Conservation (phyloP, 257 asterid species). For the Capsicum rhomboideum region DNA sequence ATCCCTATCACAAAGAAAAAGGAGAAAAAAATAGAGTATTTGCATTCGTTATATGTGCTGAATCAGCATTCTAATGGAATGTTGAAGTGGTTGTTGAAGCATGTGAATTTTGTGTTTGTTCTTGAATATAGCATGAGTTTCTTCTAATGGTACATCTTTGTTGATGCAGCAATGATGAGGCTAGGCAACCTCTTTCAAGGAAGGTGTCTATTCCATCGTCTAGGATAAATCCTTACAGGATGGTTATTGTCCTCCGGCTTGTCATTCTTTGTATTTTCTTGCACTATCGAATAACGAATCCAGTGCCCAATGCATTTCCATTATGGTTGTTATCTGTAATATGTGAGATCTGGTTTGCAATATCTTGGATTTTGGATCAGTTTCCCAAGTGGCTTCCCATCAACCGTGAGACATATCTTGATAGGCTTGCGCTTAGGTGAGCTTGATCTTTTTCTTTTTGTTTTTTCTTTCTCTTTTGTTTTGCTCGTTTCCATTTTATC, state of each 20-base stretch:
- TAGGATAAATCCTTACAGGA: slow-evolving; percentile 93
- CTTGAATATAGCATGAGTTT: background rate
- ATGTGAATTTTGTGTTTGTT: background rate
- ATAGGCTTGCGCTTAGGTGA: slow-evolving; percentile 93
- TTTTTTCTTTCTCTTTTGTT: background rate
- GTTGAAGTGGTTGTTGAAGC: background rate
- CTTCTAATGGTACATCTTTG: background rate
- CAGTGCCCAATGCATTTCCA: slow-evolving; percentile 84
- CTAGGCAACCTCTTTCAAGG: slow-evolving; percentile 97
- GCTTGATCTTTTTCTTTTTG: background rate
- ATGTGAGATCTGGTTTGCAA: slow-evolving; percentile 98
- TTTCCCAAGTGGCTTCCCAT: slow-evolving; percentile 98
- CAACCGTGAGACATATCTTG: slow-evolving; percentile 96
- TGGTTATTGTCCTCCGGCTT: slow-evolving; percentile 92
- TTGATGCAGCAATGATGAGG: slow-evolving; percentile 89
- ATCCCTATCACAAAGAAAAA: background rate
- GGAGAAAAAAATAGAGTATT: background rate
- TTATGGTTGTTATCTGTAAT: slow-evolving; percentile 93
- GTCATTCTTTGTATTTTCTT: slow-evolving; percentile 74
- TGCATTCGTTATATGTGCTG: background rate
- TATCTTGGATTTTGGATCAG: slow-evolving; percentile 99
- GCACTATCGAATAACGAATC: slow-evolving; percentile 89
- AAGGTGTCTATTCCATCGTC: slow-evolving; percentile 96
- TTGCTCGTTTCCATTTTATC: background rate
- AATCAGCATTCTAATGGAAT: background rate